These are phyloP conservation scores for Chrysanthemum lavandulifolium DNA, from an alignment of 129 eudicot species.

Conservation along the genomic window DNA sequence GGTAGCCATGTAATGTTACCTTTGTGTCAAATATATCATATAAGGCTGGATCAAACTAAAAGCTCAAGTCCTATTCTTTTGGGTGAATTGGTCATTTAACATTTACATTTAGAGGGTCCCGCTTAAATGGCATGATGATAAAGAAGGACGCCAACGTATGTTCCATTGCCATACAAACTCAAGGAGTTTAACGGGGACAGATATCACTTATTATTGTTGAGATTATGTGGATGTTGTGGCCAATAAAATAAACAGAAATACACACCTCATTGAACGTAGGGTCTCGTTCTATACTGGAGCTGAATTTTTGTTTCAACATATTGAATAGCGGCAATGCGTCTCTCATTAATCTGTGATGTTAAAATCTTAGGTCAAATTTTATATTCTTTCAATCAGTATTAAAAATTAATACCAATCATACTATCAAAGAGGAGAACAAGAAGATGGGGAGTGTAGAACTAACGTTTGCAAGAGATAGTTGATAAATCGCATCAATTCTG, in stretches of 20 bases:
- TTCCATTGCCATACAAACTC: no score
- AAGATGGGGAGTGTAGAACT: conserved; percentile 30
- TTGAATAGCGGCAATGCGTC: conserved; percentile 94
- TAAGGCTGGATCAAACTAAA: not conserved
- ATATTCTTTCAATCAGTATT: conserved; percentile 1
- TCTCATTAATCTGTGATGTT: conserved; percentile 71
- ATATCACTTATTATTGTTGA: not conserved
- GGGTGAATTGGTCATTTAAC: not conserved
- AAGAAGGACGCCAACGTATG: not conserved
- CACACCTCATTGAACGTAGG: conserved; percentile 73
- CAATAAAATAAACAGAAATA: conserved; percentile 2
- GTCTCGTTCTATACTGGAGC: conserved; percentile 75
- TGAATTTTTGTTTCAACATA: conserved; percentile 74
- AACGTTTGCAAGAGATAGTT: conserved; percentile 79
- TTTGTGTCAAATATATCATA: not conserved
- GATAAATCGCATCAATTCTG: conserved; percentile 71
- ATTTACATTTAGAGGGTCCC: not conserved
- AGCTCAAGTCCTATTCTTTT: not conserved
- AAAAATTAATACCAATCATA: not conserved
- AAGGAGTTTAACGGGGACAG: not conserved
- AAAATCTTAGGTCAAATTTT: not conserved
- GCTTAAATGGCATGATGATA: not conserved
- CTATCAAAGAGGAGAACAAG: not conserved
- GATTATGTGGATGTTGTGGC: not conserved
- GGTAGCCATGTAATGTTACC: no score